Percentiles rank a stretch among this genome's conserved stretches.
Evolutionary conservation across 1,284 basidiomycete species (phyloP).

Genomic region (Ustilago sp.): DNA sequence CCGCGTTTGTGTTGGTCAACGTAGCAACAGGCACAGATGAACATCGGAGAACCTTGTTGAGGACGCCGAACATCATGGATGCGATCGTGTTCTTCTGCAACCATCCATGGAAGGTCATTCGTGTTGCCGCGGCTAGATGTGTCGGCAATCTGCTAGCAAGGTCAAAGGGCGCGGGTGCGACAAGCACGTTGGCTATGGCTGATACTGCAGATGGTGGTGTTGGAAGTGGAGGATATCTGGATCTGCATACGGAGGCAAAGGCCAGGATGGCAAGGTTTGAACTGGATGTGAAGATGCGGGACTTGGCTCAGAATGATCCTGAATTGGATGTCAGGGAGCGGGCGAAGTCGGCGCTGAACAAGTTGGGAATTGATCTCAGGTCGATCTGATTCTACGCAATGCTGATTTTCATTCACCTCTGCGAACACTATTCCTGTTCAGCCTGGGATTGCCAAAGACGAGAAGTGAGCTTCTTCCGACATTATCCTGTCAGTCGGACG

Average conservation of each 20-base stretch:
- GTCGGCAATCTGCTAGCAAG: constrained; percentile 35
- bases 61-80: constrained; percentile 58
- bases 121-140: constrained; percentile 45
- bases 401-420: not conserved
- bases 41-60: constrained; percentile 43
- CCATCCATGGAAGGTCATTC: constrained; percentile 45
- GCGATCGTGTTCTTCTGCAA: constrained; percentile 56
- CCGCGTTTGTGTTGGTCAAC: constrained; percentile 61
- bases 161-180: constrained; percentile 2
- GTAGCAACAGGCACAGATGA: constrained; percentile 58
- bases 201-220: not conserved
- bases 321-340: constrained; percentile 51
- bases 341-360: constrained; percentile 37
- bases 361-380: constrained; percentile 24
- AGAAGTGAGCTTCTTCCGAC: not conserved
- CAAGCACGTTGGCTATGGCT: constrained; percentile 7
- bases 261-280: constrained; percentile 34
- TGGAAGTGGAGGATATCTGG: constrained; percentile 5
- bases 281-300: constrained; percentile 33
- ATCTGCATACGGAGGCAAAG: constrained; percentile 31
- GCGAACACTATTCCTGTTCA: not conserved
- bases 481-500: not conserved
- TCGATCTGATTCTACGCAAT: constrained; percentile 1
- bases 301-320: constrained; percentile 36
- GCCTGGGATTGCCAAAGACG: not conserved